Evolutionary conservation across 176 grass and related monocot species (phyloP), one percentile per base, ranked within the genome.

Genomic region (Juncus effusus): DNA sequence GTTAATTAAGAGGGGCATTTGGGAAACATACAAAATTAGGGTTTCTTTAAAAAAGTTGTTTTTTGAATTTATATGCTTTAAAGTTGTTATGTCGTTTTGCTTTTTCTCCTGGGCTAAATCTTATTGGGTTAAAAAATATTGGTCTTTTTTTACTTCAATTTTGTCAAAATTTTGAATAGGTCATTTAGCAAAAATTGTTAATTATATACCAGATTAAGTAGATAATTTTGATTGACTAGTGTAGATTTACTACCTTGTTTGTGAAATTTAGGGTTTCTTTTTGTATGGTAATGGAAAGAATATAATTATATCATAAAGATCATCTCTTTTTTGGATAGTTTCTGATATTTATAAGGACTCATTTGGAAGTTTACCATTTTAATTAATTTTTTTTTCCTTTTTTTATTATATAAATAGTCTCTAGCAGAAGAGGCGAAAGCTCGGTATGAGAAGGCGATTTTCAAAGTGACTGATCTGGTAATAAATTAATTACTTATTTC

Each of bases 401-500:
- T 53, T 72, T 73, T 73, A 6, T 16, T 73, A 16, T 3, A 59
- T 67, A 57, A 12, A 16, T 72, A 95, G 90, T 77, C 83, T 1
- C 64, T 90, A 69, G 83, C 83, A 11, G 86, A 95, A 70, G 86
- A 95, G 72, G 90, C 90, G 4, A 86, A 61, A 77, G 83, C 78
- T 40, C 70, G 90, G 15, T 95, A 95, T 59, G 90, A 95, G 69
- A 95, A 95, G 60, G 86, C 40, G 9, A 37, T 81, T 16, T 95
- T 95, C 75, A 90, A 82, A 90, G 90, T 95, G 13, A 72, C 90
- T 76, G 90, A 95, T 95, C 90, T 95, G 65, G 90, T 95, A 90
- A 72, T 44, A 73, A 44, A 38, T n/a, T 13, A 67, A 56, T 58
- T 81, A 37, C 0, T 10, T 44, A 1, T 59, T 49, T 68, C 9